Conservation (phyloP, 306 rosid genomes). For the Sophora flavescens region DNA sequence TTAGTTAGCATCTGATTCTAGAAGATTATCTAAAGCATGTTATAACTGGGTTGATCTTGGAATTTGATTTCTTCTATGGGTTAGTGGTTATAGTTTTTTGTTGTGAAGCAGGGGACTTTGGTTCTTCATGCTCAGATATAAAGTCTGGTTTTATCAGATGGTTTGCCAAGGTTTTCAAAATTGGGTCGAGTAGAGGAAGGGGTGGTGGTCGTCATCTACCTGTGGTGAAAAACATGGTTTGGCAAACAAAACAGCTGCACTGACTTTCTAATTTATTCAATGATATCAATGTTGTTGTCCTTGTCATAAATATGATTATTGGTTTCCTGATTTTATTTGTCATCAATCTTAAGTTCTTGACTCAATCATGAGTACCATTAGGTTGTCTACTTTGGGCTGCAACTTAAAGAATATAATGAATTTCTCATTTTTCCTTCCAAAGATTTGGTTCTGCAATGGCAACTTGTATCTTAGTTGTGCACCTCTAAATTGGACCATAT, state of each 20-base stretch:
- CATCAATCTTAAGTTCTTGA: background rate
- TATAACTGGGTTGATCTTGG: background rate
- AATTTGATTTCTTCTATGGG: background rate
- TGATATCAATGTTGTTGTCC: background rate
- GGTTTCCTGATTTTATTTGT: slow-evolving; percentile 16
- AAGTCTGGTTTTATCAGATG: slow-evolving; percentile 89
- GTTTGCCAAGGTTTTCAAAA: slow-evolving; percentile 76
- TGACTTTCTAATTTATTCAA: background rate
- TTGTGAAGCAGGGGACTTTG: slow-evolving; percentile 75
- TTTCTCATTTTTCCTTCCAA: background rate
- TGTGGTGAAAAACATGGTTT: slow-evolving; percentile 76
- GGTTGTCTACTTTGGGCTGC: background rate
- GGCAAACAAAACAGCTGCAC: slow-evolving; percentile 55
- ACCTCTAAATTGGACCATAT: too few relatives aligned
- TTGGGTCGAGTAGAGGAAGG: slow-evolving; percentile 61
- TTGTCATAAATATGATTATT: slow-evolving; percentile 9
- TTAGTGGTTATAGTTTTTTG: slow-evolving; percentile 7
- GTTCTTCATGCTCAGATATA: slow-evolving; percentile 74
- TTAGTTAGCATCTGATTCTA: background rate
- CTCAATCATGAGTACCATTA: background rate
- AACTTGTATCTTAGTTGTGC: too few relatives aligned
- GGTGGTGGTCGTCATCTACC: slow-evolving; percentile 52
- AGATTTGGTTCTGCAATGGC: slow-evolving; percentile 11
- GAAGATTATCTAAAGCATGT: background rate
- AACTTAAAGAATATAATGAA: slow-evolving; percentile 13